Conservation (phyloP, 345 rosid genomes). For the Diplotaxis tenuifolia region DNA sequence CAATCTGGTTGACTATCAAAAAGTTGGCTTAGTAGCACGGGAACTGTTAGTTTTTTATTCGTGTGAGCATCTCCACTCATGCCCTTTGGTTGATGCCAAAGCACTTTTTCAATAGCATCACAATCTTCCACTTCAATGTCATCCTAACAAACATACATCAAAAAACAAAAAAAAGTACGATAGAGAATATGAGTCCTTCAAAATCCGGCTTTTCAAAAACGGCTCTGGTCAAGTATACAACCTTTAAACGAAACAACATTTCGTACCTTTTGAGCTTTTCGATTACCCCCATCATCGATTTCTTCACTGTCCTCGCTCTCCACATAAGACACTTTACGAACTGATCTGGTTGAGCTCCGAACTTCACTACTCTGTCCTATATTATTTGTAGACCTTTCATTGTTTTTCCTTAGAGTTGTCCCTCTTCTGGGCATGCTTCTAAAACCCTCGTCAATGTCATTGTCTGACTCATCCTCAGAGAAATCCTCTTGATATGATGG, state of each 20-base stretch:
- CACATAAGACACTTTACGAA: conserved; percentile 94
- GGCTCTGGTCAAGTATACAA: conserved; percentile 11
- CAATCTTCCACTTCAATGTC: conserved; percentile 94
- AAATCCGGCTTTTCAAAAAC: background rate
- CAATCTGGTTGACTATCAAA: conserved; percentile 82
- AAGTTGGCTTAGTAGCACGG: conserved; percentile 66
- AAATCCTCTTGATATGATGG: conserved; percentile 62
- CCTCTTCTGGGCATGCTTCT: conserved; percentile 64
- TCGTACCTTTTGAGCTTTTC: conserved; percentile 70
- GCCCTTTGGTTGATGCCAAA: conserved; percentile 97
- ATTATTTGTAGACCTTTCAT: conserved; percentile 47
- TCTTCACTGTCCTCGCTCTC: conserved; percentile 99
- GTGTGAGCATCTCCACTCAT: conserved; percentile 66
- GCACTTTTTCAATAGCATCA: conserved; percentile 89
- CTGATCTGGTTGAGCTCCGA: conserved; percentile 85
- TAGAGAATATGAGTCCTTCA: background rate
- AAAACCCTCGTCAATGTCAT: conserved; percentile 61
- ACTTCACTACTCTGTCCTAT: conserved; percentile 67
- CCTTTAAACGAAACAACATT: conserved; percentile 18
- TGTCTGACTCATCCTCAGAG: conserved; percentile 68
- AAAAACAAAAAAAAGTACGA: conserved; percentile 3
- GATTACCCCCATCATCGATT: conserved; percentile 74
- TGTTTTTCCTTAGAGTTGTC: conserved; percentile 56
- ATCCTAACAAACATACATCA: conserved; percentile 55
- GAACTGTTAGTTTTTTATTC: conserved; percentile 64